Evolutionary conservation across 1,139 yeast species (phyloP), one percentile per base, ranked within the genome.

Genomic region (Wickerhamomyces sp.): DNA sequence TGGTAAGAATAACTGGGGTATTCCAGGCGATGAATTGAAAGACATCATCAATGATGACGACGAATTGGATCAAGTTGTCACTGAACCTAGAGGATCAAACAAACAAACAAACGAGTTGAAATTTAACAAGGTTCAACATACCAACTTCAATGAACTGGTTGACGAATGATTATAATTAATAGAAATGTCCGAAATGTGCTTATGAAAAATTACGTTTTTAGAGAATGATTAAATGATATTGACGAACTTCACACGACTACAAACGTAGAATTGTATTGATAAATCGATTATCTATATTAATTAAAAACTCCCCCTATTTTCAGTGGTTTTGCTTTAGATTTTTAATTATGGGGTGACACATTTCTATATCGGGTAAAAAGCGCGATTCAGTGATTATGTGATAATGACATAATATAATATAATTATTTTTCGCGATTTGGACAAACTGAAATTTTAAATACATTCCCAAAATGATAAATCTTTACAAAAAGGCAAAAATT

Each of bases 1-100:
- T 39, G 96, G 96, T 40, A 78, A 77, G 53, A 76, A 74, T 46
- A 81, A 80, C 53, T 80, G 87, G 87, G 88, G 88, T 28, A 63
- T 65, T 45, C 70, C 78, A 3, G 86, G 85, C 22, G 86, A 78
- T 50, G 87, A 81, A 50, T 56, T 78, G 43, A 64, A 68, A 39
- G 82, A 69, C 38, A 51, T 70, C 44, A 61, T 68, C 38, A 16
- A 16, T 18, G 68, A 64, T 36, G 49, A 52, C 18, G 70, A 69
- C 24, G 70, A 65, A 38, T 57, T 67, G 19, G 64, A 65, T 7
- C 63, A 65, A 3, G 56, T 66, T 14, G 60, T 63, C 49, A 60
- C 63, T 38, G 66, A 64, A 48, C 59, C 74, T 55, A 55, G 74
- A 40, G 72, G 74, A 4, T 68, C 73, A 9, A 69, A 68, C 44